Evolutionary conservation across 1,284 basidiomycete genomes (phyloP).

Genomic region (Malassezia globosa): DNA sequence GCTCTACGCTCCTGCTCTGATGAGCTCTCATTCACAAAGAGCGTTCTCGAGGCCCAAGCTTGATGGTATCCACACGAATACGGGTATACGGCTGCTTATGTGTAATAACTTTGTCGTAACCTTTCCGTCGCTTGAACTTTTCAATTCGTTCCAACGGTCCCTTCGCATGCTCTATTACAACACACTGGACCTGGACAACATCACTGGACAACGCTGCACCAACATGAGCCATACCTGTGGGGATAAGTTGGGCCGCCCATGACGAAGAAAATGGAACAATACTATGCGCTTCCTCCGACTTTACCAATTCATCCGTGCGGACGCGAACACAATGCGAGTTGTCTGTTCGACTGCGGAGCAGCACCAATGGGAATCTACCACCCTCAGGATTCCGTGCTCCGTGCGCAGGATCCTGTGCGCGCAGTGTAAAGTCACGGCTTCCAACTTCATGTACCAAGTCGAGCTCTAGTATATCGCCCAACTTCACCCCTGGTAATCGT

Average conservation of each 20-base stretch:
- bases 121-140: constrained; percentile 96
- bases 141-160: constrained; percentile 76
- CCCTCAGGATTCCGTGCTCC: constrained; percentile 18
- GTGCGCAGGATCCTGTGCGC: constrained; percentile 49
- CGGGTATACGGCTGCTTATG: constrained; percentile 90
- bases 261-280: constrained; percentile 23
- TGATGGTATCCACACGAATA: constrained; percentile 43
- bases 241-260: constrained; percentile 32
- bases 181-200: constrained; percentile 63
- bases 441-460: constrained; percentile 86
- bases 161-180: constrained; percentile 92
- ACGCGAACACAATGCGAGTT: constrained; percentile 1
- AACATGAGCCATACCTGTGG: constrained; percentile 36
- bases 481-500: constrained; percentile 56
- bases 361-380: constrained; percentile 7
- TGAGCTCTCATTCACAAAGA: too few relatives aligned
- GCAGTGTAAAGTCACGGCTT: constrained; percentile 82
- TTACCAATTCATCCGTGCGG: constrained; percentile 1
- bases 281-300: not conserved
- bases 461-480: constrained; percentile 73
- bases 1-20: too few relatives aligned
- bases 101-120: constrained; percentile 69
- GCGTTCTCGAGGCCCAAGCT: constrained; percentile 21
- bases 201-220: constrained; percentile 26
- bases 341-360: not conserved